Evolutionary conservation across 1,284 basidiomycete genomes (phyloP), one percentile per base, ranked within the genome.

Genomic region (Malassezia slooffiae): DNA sequence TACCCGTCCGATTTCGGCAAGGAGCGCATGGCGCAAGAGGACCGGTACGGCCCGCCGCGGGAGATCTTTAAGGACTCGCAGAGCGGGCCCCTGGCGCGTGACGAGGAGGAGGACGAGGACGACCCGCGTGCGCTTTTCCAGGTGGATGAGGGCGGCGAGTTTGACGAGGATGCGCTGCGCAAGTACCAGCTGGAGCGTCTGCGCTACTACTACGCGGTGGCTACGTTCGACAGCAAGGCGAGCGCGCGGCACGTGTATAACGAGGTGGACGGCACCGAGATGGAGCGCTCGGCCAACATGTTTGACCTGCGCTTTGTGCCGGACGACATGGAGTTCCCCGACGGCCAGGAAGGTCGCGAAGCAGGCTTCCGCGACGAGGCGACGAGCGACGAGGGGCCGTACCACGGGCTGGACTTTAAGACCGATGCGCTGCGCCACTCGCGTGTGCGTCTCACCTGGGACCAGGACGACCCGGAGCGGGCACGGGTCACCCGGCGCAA

Each of bases 401-500:
- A 87, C 72, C 83, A 82, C 66, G 80, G 79, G 1, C 77, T 91
- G 24, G 88, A 97, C 37, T 99, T 91, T 62, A 82, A 84, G 22
- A 99, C 93, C 1, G 87, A 91, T 67, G 88, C 88, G 60, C 32
- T 26, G 24, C 82, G 93, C 7, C 90, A 97, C 70, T 97, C 93
- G 11, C 90, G 88, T 73, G 91, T 97, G 56, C 91, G 86, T 64
- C 76, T 97, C 20, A 96, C 91, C 8, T 99, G 93, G 93, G 93
- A 97, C 63, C 86, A 90, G 54, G 93, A 97, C 70, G 91, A 97
- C 61, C 82, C 86, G 2, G 84, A 91, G 65, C 82, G 93, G 15
- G 77, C 75, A 49, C 80, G 81, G 46, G 62, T 93, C 34, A 87
- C 64, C 4, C 54, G 55, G 5, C 45, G 54, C 12, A 55, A 40